Percentiles rank a stretch among this genome's conserved stretches.
Evolutionary conservation across 192 early-diverging fungal species (phyloP).

Genomic region (Haplosporangium gracile): DNA sequence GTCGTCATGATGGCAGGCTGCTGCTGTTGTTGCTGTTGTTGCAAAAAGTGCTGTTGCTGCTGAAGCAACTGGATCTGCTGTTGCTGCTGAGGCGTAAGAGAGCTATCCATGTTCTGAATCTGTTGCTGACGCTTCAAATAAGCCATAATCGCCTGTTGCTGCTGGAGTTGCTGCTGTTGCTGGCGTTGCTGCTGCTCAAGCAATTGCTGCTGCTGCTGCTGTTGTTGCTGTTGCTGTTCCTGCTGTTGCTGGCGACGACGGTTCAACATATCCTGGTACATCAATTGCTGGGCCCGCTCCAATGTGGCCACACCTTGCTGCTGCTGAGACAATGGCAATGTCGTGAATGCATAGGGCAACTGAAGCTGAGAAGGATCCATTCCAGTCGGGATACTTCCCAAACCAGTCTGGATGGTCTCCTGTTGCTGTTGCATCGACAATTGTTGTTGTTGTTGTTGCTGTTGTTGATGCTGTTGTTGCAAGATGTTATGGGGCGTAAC

Average conservation of each 20-base stretch:
- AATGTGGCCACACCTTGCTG: slow-evolving; percentile 54
- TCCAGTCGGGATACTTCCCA: slow-evolving; percentile 26
- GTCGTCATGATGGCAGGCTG: slow-evolving; percentile 54
- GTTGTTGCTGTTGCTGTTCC: slow-evolving; percentile 26
- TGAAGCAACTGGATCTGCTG: slow-evolving; percentile 45
- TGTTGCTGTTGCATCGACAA: slow-evolving; percentile 40
- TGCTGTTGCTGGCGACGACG: slow-evolving; percentile 54
- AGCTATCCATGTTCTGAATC: slow-evolving; percentile 53
- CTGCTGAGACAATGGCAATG: slow-evolving; percentile 46
- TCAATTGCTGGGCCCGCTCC: slow-evolving; percentile 50
- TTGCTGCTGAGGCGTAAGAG: slow-evolving; percentile 48
- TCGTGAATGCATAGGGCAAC: slow-evolving; percentile 51
- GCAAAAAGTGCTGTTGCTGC: slow-evolving; percentile 35
- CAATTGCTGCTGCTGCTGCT: slow-evolving; percentile 29
- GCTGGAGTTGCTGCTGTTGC: slow-evolving; percentile 47
- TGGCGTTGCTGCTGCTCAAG: slow-evolving; percentile 36
- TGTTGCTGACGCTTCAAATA: slow-evolving; percentile 54
- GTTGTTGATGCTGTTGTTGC: slow-evolving; percentile 40
- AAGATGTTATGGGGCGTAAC: slow-evolving; percentile 41
- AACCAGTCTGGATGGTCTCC: slow-evolving; percentile 29
- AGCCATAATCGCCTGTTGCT: slow-evolving; percentile 54
- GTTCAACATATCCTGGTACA: slow-evolving; percentile 54
- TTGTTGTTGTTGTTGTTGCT: slow-evolving; percentile 36
- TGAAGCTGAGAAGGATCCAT: slow-evolving; percentile 49
- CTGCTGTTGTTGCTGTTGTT: slow-evolving; percentile 33